A percentile compares a stretch with the other conserved stretches of the same genome.
phyloP scores from a whole-genome alignment of 306 rosid species.

The Pterocarpus santalinus region DNA sequence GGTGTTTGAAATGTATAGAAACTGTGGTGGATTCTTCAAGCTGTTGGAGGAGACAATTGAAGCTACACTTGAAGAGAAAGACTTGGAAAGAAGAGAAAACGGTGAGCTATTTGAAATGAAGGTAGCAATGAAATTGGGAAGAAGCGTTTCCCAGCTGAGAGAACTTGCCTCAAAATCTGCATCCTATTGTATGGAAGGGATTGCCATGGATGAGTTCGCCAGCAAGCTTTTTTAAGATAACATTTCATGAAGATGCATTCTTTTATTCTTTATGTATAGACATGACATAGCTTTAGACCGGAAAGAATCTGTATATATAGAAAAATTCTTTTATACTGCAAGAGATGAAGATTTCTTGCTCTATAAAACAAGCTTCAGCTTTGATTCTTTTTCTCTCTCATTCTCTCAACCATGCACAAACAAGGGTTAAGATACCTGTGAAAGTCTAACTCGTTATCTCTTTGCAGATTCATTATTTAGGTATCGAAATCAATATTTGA shows the following conservation, averaged over 20 bases:
- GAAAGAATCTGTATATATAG: neutral
- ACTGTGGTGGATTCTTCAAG: conserved; percentile 64
- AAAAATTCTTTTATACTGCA: no score
- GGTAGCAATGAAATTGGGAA: conserved; percentile 67
- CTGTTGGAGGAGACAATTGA: conserved; percentile 55
- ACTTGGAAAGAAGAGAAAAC: conserved; percentile 67
- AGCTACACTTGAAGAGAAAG: conserved; percentile 57
- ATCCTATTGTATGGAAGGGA: conserved; percentile 52
- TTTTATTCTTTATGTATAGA: neutral
- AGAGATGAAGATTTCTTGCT: no score
- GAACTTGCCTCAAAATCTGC: conserved; percentile 63
- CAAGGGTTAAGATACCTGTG: no score
- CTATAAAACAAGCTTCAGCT: no score
- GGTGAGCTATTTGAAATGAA: conserved; percentile 65
- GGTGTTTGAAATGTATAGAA: conserved; percentile 76
- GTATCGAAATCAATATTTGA: no score
- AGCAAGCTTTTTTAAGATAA: conserved; percentile 56
- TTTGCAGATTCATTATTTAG: no score
- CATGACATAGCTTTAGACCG: neutral
- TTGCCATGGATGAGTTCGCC: conserved; percentile 65
- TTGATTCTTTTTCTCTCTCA: no score
- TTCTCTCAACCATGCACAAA: no score
- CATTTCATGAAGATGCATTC: neutral
- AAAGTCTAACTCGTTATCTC: no score
- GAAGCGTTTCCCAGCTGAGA: conserved; percentile 64